A percentile compares a stretch with the other conserved stretches of the same genome.
Evolutionary conservation across 805 yeast species (phyloP).

Genomic region (Kuraishia cidri): DNA sequence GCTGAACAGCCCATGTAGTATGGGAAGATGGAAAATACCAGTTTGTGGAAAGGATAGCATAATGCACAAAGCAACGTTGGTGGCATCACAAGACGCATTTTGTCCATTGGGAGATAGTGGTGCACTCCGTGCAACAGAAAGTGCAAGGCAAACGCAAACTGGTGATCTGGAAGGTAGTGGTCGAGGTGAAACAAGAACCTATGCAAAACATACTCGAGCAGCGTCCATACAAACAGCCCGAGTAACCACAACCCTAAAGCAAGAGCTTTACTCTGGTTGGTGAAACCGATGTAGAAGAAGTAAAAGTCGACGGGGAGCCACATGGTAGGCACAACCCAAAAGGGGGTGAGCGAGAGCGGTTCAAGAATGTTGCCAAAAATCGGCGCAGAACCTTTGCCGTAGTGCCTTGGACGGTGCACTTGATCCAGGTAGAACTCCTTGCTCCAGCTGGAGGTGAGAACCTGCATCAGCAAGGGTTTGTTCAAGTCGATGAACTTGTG

Average conservation of each 20-base stretch:
- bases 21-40: conserved; percentile 73
- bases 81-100: conserved; percentile 88
- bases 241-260: conserved; percentile 54
- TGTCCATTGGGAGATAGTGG: conserved; percentile 97
- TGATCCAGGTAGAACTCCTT: conserved; percentile 92
- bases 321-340: conserved; percentile 83
- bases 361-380: conserved; percentile 91
- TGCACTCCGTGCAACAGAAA: conserved; percentile 93
- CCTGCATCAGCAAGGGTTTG: conserved; percentile 76
- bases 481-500: conserved; percentile 84
- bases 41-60: conserved; percentile 70
- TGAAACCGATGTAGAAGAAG: conserved; percentile 51
- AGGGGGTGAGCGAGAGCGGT: conserved; percentile 84
- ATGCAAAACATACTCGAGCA: conserved; percentile 81
- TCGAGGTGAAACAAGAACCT: conserved; percentile 93
- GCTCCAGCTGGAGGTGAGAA: conserved; percentile 62
- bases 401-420: conserved; percentile 96
- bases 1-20: conserved; percentile 82
- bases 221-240: conserved; percentile 92
- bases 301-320: conserved; percentile 82
- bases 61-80: conserved; percentile 74
- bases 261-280: conserved; percentile 31
- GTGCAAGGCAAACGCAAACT: conserved; percentile 68
- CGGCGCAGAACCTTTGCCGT: conserved; percentile 95
- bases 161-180: conserved; percentile 73